A percentile compares a stretch with the other conserved stretches of the same genome.
Conservation (phyloP, 345 rosid species). For the Jatropha curcas region DNA sequence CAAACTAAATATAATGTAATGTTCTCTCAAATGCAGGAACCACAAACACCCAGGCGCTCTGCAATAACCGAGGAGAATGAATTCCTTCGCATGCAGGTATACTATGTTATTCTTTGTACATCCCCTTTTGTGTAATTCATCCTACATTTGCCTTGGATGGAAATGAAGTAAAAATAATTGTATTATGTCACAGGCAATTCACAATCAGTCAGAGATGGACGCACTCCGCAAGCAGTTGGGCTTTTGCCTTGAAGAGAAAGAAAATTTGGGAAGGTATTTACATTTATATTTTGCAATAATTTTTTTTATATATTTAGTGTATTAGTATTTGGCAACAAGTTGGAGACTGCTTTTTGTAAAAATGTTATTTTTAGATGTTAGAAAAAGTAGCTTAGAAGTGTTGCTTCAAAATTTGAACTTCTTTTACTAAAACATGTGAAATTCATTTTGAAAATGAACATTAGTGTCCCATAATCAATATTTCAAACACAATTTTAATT, state of each 20-base stretch:
- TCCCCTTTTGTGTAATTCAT: background rate
- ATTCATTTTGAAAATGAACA: too few relatives aligned
- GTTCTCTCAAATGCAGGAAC: conserved; percentile 39
- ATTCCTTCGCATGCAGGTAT: conserved; percentile 84
- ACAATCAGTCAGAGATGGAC: conserved; percentile 76
- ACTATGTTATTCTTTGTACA: background rate
- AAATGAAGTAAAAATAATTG: background rate
- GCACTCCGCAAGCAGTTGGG: conserved; percentile 62
- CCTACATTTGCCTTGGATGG: conserved; percentile 8
- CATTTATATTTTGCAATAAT: too few relatives aligned
- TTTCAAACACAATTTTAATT: too few relatives aligned
- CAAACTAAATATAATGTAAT: conserved; percentile 1
- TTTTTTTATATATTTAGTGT: too few relatives aligned
- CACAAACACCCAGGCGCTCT: conserved; percentile 50
- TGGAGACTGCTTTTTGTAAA: too few relatives aligned
- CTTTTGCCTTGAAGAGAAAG: conserved; percentile 67
- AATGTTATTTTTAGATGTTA: too few relatives aligned
- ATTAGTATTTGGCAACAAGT: too few relatives aligned
- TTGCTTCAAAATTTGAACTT: too few relatives aligned
- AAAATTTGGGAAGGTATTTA: conserved; percentile 63
- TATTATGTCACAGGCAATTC: conserved; percentile 54
- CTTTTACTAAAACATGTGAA: too few relatives aligned
- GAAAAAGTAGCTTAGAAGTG: too few relatives aligned
- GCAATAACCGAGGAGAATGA: conserved; percentile 75
- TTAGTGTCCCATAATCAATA: too few relatives aligned